These are phyloP conservation scores for Monilinia fructigena DNA, from an alignment of 2,329 filamentous ascomycete species.

Conservation along the genomic window DNA sequence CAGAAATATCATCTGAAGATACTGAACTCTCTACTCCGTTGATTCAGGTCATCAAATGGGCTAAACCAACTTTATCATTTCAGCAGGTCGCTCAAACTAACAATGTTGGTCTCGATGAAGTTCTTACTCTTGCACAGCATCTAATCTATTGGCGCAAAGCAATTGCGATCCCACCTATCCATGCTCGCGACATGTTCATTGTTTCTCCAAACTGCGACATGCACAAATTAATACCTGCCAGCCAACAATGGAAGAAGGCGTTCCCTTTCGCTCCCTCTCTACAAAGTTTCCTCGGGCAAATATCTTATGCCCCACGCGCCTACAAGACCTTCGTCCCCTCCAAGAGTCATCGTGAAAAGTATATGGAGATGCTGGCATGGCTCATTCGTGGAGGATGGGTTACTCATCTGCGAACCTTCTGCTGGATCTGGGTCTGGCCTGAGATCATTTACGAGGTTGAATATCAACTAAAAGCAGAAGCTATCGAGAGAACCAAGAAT, in stretches of 20 bases:
- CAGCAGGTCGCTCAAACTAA: slow-evolving; percentile 69
- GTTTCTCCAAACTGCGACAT: slow-evolving; percentile 87
- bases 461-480: slow-evolving; percentile 64
- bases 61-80: slow-evolving; percentile 66
- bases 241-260: slow-evolving; percentile 67
- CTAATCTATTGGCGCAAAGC: slow-evolving; percentile 95
- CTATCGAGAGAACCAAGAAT: slow-evolving; percentile 39
- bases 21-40: slow-evolving; percentile 75
- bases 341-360: slow-evolving; percentile 81
- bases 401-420: slow-evolving; percentile 87
- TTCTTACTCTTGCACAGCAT: slow-evolving; percentile 85
- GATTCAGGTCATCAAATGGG: slow-evolving; percentile 77
- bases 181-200: slow-evolving; percentile 86
- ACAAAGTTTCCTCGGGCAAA: slow-evolving; percentile 79
- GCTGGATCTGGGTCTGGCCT: slow-evolving; percentile 79
- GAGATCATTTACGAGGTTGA: slow-evolving; percentile 81
- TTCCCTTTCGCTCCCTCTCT: slow-evolving; percentile 84
- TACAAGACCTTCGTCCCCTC: slow-evolving; percentile 84
- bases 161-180: slow-evolving; percentile 85
- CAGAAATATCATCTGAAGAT: slow-evolving; percentile 73
- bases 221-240: slow-evolving; percentile 65
- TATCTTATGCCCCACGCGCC: slow-evolving; percentile 76
- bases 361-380: slow-evolving; percentile 91
- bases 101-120: slow-evolving; percentile 72
- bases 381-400: slow-evolving; percentile 91